Percentiles rank a stretch among this genome's conserved stretches.
phyloP scores from a whole-genome alignment of 129 eudicot genomes.

The Oenanthe sinensis region DNA sequence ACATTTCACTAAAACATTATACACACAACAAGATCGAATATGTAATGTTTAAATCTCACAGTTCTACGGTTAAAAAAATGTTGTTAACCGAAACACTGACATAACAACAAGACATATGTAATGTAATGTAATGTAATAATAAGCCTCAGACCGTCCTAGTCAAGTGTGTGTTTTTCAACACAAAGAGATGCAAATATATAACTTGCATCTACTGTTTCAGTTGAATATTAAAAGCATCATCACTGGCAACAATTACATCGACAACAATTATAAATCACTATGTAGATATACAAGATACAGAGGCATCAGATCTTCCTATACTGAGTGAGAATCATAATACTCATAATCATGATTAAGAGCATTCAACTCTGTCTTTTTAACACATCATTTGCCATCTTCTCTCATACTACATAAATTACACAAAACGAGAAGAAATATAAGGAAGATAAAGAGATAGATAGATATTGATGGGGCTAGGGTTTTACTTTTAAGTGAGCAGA shows the following conservation, averaged over 20 bases:
- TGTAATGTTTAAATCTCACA: no score
- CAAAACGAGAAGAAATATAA: no score
- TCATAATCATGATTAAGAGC: background rate
- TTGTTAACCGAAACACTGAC: no score
- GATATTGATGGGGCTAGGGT: no score
- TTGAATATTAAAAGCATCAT: background rate
- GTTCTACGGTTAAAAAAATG: no score
- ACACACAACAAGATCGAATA: no score
- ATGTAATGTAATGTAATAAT: background rate
- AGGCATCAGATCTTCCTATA: constrained; percentile 5
- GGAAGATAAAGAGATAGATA: no score
- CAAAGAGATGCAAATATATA: background rate
- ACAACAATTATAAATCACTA: background rate
- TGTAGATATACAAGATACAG: no score
- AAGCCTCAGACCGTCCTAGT: constrained; percentile 8
- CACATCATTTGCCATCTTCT: background rate
- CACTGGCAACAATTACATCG: background rate
- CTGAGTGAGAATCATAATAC: background rate
- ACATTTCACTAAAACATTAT: background rate
- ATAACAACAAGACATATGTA: no score
- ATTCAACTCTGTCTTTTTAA: constrained; percentile 4
- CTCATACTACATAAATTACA: background rate
- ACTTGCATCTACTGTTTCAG: background rate
- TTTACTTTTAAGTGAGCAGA: no score
- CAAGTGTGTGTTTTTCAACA: constrained; percentile 5